phyloP scores from a whole-genome alignment of 2,329 filamentous ascomycete genomes.

The Fusarium haematococcum region DNA sequence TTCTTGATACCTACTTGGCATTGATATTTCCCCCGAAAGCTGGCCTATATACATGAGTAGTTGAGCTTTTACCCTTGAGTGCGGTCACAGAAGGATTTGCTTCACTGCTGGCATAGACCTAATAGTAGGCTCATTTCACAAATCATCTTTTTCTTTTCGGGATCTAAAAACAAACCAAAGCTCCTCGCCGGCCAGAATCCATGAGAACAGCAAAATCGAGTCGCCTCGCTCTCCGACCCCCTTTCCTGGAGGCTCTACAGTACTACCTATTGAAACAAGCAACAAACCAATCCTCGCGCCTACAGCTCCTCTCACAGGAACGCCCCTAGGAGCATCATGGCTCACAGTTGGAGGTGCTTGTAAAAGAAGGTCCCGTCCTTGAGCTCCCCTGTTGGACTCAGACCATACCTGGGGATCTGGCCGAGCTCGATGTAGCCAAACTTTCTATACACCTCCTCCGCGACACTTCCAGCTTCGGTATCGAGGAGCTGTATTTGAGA shows the following conservation, averaged over 20 bases:
- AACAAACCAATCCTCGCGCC: background rate
- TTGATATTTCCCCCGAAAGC: background rate
- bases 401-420: conserved; percentile 65
- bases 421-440: conserved; percentile 69
- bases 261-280: conserved; percentile 6
- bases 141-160: conserved; percentile 17
- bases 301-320: background rate
- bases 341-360: conserved; percentile 60
- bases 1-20: background rate
- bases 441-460: conserved; percentile 65
- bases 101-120: background rate
- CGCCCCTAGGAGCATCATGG: background rate
- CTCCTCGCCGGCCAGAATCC: conserved; percentile 34
- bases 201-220: conserved; percentile 39
- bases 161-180: conserved; percentile 35
- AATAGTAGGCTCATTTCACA: background rate
- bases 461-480: conserved; percentile 63
- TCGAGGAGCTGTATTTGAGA: conserved; percentile 59
- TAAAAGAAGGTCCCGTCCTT: conserved; percentile 69
- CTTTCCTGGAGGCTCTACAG: conserved; percentile 31
- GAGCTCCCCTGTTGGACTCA: conserved; percentile 61
- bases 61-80: too few species aligned
- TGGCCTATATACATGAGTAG: background rate
- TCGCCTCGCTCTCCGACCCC: conserved; percentile 41
- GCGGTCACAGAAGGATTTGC: background rate